Evolutionary conservation across 2,329 filamentous ascomycete species (phyloP).

Genomic region (Phialemonium atrogriseum): DNA sequence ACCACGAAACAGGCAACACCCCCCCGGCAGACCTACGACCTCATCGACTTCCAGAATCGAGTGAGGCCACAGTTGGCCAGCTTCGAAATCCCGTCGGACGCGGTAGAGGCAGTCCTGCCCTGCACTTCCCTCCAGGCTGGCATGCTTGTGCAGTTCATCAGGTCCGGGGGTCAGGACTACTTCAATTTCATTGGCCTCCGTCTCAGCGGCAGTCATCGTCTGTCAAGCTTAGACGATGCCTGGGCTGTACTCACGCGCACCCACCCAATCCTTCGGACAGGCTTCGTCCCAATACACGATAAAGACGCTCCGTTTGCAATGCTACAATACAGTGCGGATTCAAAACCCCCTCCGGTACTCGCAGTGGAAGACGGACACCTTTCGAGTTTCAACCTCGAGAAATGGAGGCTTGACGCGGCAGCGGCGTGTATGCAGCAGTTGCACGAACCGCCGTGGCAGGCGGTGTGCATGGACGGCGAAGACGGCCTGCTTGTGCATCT

Average conservation of each 20-base stretch:
- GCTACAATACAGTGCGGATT: slow-evolving; percentile 45
- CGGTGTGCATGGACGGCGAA: slow-evolving; percentile 35
- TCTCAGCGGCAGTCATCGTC: slow-evolving; percentile 30
- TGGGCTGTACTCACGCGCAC: slow-evolving; percentile 47
- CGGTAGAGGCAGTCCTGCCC: slow-evolving; percentile 56
- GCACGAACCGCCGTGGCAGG: slow-evolving; percentile 53
- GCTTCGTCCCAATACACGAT: slow-evolving; percentile 58
- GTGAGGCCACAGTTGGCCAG: slow-evolving; percentile 20
- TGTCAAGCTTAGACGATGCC: slow-evolving; percentile 38
- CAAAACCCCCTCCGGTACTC: slow-evolving; percentile 10
- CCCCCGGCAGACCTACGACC: slow-evolving; percentile 23
- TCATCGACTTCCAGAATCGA: slow-evolving; percentile 27
- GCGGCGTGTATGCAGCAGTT: slow-evolving; percentile 31
- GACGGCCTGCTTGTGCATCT: slow-evolving; percentile 29
- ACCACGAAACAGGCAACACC: slow-evolving; percentile 3
- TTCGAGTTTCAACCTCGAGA: slow-evolving; percentile 18
- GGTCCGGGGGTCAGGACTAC: slow-evolving; percentile 60
- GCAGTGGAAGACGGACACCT: slow-evolving; percentile 6
- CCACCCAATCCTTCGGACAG: slow-evolving; percentile 69
- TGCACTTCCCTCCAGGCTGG: slow-evolving; percentile 75
- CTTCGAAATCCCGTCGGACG: slow-evolving; percentile 2
- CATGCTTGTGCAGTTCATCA: slow-evolving; percentile 67
- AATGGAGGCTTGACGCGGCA: slow-evolving; percentile 28
- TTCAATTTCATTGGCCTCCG: slow-evolving; percentile 62
- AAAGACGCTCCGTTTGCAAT: slow-evolving; percentile 61